These are phyloP conservation scores for Theobroma cacao DNA, from an alignment of 345 rosid genomes.

Conservation along the genomic window DNA sequence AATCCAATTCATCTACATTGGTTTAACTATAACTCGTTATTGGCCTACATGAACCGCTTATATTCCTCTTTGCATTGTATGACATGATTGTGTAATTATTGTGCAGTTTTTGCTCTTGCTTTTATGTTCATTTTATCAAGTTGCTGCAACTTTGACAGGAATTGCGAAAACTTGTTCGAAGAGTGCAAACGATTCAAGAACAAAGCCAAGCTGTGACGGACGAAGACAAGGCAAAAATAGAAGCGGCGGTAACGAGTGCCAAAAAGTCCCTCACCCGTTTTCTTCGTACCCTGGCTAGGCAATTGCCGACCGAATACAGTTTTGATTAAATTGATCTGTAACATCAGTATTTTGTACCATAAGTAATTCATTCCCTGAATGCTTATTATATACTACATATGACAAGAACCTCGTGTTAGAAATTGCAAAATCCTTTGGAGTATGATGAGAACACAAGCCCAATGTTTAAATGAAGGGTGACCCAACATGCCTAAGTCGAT, in stretches of 20 bases:
- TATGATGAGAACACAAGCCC: no score
- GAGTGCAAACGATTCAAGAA: conserved; percentile 52
- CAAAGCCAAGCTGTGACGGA: conserved; percentile 23
- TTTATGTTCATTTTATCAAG: background rate
- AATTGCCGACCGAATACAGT: conserved; percentile 27
- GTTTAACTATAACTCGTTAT: background rate
- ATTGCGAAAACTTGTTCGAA: conserved; percentile 70
- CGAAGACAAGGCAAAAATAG: conserved; percentile 39
- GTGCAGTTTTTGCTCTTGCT: background rate
- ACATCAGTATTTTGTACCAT: background rate
- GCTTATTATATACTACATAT: no score
- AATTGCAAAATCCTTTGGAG: no score
- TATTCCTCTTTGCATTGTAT: no score
- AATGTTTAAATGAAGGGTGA: background rate
- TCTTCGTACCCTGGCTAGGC: conserved; percentile 52
- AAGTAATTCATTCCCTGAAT: background rate
- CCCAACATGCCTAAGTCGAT: background rate
- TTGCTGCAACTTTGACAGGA: conserved; percentile 37
- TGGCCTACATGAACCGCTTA: background rate
- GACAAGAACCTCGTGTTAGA: no score
- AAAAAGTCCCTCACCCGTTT: conserved; percentile 57
- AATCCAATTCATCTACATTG: background rate
- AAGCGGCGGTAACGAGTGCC: conserved; percentile 35
- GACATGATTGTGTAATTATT: no score
- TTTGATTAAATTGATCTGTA: conserved; percentile 4